Evolutionary conservation across 2,329 filamentous ascomycete species (phyloP).

Genomic region (Gnomoniopsis smithogilvyi): DNA sequence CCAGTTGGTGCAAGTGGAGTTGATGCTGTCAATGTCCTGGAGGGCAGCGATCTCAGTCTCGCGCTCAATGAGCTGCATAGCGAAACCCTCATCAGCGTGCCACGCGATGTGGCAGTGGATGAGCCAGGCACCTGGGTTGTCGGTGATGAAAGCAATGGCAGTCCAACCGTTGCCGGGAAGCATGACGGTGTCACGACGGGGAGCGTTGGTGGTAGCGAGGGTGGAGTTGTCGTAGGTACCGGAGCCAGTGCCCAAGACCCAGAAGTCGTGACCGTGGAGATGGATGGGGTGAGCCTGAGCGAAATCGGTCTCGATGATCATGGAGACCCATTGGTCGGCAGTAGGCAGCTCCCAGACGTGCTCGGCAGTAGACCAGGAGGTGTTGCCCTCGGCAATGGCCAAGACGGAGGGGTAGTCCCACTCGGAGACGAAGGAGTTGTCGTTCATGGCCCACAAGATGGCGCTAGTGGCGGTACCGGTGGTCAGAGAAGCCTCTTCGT

Average conservation of each 20-base stretch:
- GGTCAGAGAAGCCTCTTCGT: constrained; percentile 1
- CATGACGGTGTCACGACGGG: constrained; percentile 9
- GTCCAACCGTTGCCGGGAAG: constrained; percentile 8
- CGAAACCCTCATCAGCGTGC: constrained; percentile 43
- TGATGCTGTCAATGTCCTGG: constrained; percentile 22
- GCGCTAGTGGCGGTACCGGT: neutral
- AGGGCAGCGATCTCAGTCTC: constrained; percentile 18
- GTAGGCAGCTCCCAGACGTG: constrained; percentile 3
- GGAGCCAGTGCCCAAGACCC: neutral
- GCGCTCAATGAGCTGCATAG: constrained; percentile 38
- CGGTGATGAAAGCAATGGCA: constrained; percentile 8
- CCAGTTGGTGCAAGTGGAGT: constrained; percentile 29
- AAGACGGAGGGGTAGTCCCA: constrained; percentile 9
- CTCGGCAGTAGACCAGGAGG: neutral
- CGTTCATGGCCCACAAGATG: constrained; percentile 11
- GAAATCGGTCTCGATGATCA: constrained; percentile 9
- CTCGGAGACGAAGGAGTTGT: constrained; percentile 3
- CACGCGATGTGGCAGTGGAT: constrained; percentile 10
- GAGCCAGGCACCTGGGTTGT: constrained; percentile 13
- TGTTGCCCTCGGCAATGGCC: constrained; percentile 5
- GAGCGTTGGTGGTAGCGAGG: neutral
- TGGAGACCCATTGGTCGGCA: neutral
- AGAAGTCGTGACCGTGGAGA: constrained; percentile 12
- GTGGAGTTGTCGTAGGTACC: neutral
- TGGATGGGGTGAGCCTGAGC: constrained; percentile 7